Percentiles rank a stretch among this genome's conserved stretches.
Conservation (phyloP, 75 land plant genomes). For the Cryptomeria japonica region DNA sequence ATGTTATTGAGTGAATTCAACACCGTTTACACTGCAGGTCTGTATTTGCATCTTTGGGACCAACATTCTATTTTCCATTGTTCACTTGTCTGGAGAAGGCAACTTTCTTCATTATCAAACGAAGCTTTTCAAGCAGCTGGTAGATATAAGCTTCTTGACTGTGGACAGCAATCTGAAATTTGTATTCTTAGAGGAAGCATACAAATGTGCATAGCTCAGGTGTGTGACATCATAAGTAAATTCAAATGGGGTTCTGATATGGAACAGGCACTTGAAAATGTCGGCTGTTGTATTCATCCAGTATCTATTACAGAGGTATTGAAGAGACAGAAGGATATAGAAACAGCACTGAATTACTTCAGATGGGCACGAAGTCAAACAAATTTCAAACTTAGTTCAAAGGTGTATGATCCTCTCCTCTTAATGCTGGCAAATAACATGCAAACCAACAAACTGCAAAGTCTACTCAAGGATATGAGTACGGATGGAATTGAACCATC, state of each 20-base stretch:
- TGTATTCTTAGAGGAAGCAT: background rate
- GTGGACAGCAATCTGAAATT: background rate
- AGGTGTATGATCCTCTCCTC: constrained; percentile 23
- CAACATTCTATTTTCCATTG: background rate
- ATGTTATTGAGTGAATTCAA: background rate
- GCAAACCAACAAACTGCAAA: constrained; percentile 6
- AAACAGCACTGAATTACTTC: constrained; percentile 22
- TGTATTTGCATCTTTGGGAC: background rate
- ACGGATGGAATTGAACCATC: constrained; percentile 14
- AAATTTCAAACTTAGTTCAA: constrained; percentile 9
- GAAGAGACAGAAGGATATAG: constrained; percentile 18
- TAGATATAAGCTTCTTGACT: background rate
- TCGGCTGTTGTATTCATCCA: constrained; percentile 13
- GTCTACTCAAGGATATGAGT: constrained; percentile 22
- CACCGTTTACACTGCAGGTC: background rate
- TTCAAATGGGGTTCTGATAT: constrained; percentile 18
- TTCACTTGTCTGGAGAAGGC: background rate
- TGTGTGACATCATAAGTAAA: constrained; percentile 5
- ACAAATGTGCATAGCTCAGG: background rate
- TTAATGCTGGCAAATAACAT: constrained; percentile 9
- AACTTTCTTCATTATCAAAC: constrained; percentile 2
- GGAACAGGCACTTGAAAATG: constrained; percentile 20
- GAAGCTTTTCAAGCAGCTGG: background rate
- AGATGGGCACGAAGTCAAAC: constrained; percentile 26
- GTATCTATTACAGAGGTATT: constrained; percentile 17